Evolutionary conservation across 257 asterid species (phyloP), one percentile per base, ranked within the genome.

Genomic region (Salvia splendens): DNA sequence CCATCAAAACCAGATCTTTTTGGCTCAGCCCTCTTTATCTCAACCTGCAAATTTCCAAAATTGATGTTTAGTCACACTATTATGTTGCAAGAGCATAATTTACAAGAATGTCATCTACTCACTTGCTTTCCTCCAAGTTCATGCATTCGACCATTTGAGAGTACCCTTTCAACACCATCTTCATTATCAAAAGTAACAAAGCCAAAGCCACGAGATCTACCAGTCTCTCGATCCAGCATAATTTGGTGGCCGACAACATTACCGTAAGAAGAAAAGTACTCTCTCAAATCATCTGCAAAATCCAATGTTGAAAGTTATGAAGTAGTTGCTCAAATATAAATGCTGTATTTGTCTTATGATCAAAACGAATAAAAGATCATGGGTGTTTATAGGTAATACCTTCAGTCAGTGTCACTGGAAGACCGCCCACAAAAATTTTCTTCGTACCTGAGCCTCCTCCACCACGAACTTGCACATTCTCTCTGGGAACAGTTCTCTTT

Each of bases 171-270:
- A 75, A 91, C 96, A 42, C 95, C 82, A 15, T 83, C 95, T 84
- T 94, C 99, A 74, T 12, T 82, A 57, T 88, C 99, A 67, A 94
- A 94, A 63, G 99, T 88, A 41, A 94, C 87, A 63, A 94, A 94
- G 42, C 98, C 99, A 84, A 94, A 94, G 28, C 99, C 99, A 64
- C 98, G 82, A n/a, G 98, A 82, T 17, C 98, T 85, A 61, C 96
- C 96, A 67, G 91, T 88, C 52, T 79, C 81, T 49, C 83, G 97
- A 59, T 94, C 99, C 81, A 94, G 64, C 99, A 94, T 94, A 57
- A 94, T 94, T 72, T 94, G 99, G 64, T 86, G 87, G 81, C 89
- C 98, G 73, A 87, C 76, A 47, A 91, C 79, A 64, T 73, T 76
- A 40, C 98, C 99, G 70, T 87, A 94, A 17, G 95, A 67, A 33